Conservation (phyloP, 495 filamentous ascomycete species). For the Xylaria flabelliformis region DNA sequence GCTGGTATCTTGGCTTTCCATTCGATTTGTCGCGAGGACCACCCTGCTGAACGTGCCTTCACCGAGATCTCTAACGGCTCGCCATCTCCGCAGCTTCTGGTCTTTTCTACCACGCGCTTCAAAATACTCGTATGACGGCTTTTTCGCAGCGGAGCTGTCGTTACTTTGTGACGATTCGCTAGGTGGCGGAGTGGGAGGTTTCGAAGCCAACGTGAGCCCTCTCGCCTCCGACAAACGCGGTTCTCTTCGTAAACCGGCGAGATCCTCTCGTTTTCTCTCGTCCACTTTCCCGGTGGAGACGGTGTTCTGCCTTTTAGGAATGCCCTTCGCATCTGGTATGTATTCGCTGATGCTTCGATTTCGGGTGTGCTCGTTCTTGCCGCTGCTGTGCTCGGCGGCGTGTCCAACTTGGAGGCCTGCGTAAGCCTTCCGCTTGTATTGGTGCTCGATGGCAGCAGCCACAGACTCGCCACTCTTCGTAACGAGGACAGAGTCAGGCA, state of each 20-base stretch:
- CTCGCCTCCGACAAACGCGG: conserved; percentile 78
- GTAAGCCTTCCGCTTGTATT: conserved; percentile 60
- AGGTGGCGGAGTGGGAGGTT: conserved; percentile 77
- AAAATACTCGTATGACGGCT: conserved; percentile 61
- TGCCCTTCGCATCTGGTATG: conserved; percentile 69
- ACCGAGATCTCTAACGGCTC: conserved; percentile 78
- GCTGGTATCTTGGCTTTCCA: conserved; percentile 52
- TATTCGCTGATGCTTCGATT: conserved; percentile 92
- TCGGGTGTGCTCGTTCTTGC: conserved; percentile 55
- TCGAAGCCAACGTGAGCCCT: conserved; percentile 66
- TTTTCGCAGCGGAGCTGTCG: conserved; percentile 47
- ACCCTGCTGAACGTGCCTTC: conserved; percentile 97
- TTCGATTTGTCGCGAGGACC: conserved; percentile 75
- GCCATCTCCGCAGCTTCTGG: conserved; percentile 68
- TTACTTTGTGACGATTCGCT: conserved; percentile 62
- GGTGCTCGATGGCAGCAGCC: conserved; percentile 52
- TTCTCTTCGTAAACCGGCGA: conserved; percentile 74
- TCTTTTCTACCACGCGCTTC: conserved; percentile 65
- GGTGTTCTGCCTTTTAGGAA: conserved; percentile 73
- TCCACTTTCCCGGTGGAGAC: conserved; percentile 60
- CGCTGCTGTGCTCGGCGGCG: conserved; percentile 37
- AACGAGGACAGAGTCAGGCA: conserved; percentile 51
- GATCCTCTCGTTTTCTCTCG: conserved; percentile 51
- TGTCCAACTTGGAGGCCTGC: conserved; percentile 47
- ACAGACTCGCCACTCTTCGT: conserved; percentile 60